Base-by-base conservation (phyloP, 768 basidiomycete species). In the Mycena galopus region DNA sequence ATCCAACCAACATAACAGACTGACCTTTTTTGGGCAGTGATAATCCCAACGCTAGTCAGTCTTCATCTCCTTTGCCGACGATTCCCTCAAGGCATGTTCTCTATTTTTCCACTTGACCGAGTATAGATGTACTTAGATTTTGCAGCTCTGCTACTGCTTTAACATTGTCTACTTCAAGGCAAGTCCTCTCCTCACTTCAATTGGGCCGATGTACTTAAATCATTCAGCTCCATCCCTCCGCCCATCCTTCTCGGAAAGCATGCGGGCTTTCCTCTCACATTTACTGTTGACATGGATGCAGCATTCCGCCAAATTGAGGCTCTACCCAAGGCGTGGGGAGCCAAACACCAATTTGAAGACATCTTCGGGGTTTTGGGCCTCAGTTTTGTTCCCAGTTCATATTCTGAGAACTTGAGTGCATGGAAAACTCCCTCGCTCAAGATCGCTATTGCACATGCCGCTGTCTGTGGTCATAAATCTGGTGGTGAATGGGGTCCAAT, bases 211-310 rank as follows among this genome's bases (percentile, higher is more conserved):
- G 29, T 16, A 16, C 23, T 51, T 51, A 32, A 30, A 8, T 33
- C 19, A 37, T 25, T 1, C 57, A 59, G 57, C 11, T 59, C 21
- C 64, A 8, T 30, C 32, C 19, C 17, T 5, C 12, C 9, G 50
- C 50, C 50, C 23, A 14, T 51, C 12, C 50, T 23, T 51, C 23
- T 32, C 10, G 51, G 64, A 4, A 56, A 56, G 11, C 51, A 51
- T 10, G 17, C 64, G 25, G 30, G n/a, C 33, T 65, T 65, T 19
- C 64, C 51, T 4, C 21, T 65, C 4, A 32, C 64, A 4, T 65
- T 23, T 56, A 51, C 64, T 2, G n/a, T 3, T 23, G 64, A 65
- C 51, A 65, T 65, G 51, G 32, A 65, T 65, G 64, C 64, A 0
- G 0, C 16, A 11, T 65, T 65, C 33, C 25, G 51, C 21, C 21